Evolutionary conservation across 208 protist species (phyloP).

Genomic region (Leishmania major): DNA sequence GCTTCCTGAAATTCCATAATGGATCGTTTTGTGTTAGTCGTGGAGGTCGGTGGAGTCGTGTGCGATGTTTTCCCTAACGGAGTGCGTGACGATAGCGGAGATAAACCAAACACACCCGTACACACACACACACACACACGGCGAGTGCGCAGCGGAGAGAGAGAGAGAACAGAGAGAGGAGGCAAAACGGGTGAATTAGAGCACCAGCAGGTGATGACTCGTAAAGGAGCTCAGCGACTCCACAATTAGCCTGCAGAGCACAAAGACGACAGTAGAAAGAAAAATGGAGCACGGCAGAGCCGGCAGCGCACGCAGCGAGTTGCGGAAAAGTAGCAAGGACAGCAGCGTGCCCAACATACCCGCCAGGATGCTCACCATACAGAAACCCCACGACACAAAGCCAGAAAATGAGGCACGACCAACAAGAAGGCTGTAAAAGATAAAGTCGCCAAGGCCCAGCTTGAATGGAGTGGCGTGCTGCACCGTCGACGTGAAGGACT

Average conservation of each 20-base stretch:
- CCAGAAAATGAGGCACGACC: conserved; percentile 52
- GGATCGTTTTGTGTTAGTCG: background rate
- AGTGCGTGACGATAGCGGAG: background rate
- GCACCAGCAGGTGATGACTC: conserved; percentile 19
- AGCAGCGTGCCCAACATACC: conserved; percentile 73
- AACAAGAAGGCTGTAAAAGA: conserved; percentile 88
- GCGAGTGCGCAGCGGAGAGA: background rate
- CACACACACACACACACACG: background rate
- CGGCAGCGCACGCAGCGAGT: conserved; percentile 59
- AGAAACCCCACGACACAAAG: conserved; percentile 67
- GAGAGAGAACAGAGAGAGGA: background rate
- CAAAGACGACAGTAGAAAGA: conserved; percentile 47
- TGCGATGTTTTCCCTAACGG: background rate
- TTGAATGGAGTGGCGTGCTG: conserved; percentile 51
- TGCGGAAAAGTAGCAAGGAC: conserved; percentile 53
- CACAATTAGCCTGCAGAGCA: conserved; percentile 38
- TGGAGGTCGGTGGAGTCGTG: background rate
- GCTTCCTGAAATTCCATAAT: background rate
- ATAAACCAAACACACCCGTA: background rate
- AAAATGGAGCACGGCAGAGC: conserved; percentile 87
- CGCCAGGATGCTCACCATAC: conserved; percentile 48
- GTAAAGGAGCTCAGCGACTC: conserved; percentile 26
- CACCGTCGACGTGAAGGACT: conserved; percentile 5
- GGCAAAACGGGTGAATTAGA: background rate
- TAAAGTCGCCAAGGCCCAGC: conserved; percentile 88